Conservation (phyloP, 2,329 filamentous ascomycete genomes). For the Colletotrichum somersetense region DNA sequence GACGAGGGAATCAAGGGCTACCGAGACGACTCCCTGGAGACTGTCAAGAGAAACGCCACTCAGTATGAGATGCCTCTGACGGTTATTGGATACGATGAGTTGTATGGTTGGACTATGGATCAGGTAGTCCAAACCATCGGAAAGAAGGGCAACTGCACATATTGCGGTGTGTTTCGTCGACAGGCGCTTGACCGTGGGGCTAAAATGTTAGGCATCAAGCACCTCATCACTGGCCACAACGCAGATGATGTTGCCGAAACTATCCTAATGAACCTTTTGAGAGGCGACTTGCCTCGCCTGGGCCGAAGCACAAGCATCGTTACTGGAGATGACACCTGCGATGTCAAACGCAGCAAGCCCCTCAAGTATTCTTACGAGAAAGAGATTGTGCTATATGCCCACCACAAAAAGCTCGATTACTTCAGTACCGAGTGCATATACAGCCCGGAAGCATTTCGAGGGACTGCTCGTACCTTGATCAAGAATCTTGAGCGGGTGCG, state of each 20-base stretch:
- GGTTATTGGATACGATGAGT: constrained; percentile 91
- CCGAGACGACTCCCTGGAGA: constrained; percentile 94
- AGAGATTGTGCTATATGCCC: constrained; percentile 97
- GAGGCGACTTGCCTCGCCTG: constrained; percentile 89
- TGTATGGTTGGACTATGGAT: constrained; percentile 99
- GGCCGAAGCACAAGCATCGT: constrained; percentile 92
- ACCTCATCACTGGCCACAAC: constrained; percentile 98
- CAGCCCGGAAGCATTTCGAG: constrained; percentile 95
- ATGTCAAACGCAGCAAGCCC: constrained; percentile 95
- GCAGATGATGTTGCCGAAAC: constrained; percentile 98
- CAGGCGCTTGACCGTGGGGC: constrained; percentile 95
- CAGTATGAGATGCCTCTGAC: constrained; percentile 94
- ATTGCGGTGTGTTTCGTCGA: constrained; percentile 94
- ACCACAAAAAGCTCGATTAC: constrained; percentile 97
- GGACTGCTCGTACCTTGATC: constrained; percentile 90
- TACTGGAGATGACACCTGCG: constrained; percentile 80
- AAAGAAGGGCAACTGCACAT: constrained; percentile 99
- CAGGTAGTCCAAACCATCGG: constrained; percentile 96
- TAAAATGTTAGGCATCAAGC: constrained; percentile 85
- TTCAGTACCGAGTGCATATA: constrained; percentile 99
- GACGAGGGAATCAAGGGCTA: constrained; percentile 99
- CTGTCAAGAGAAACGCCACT: constrained; percentile 91
- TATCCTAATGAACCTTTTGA: constrained; percentile 94
- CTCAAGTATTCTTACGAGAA: constrained; percentile 99
- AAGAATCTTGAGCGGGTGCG: constrained; percentile 95